Percentiles rank a stretch among this genome's conserved stretches.
These are phyloP conservation scores for Lentinula edodes DNA, from an alignment of 768 basidiomycete species.

Conservation along the genomic window DNA sequence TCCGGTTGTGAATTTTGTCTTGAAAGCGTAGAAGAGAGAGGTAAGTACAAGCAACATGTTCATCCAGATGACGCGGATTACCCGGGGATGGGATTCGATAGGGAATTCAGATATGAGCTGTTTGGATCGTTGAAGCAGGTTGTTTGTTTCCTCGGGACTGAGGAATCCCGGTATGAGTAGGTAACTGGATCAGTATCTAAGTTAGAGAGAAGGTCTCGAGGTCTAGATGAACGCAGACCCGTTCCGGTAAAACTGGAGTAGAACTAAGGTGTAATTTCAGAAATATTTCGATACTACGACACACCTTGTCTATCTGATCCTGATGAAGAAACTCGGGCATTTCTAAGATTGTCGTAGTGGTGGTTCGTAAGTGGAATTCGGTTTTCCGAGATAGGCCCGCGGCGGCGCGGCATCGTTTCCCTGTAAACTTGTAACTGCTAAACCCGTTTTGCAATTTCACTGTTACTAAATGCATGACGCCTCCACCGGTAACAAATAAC, in stretches of 20 bases:
- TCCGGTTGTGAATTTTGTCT: conserved; percentile 90
- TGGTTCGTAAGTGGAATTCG: not conserved
- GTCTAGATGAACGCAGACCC: conserved; percentile 36
- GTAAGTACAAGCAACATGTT: not conserved
- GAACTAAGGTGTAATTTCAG: not conserved
- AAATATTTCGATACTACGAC: conserved; percentile 6
- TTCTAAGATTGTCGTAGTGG: not conserved
- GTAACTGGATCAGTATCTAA: conserved; percentile 45
- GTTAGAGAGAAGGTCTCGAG: not conserved
- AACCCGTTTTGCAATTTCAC: too few relatives aligned
- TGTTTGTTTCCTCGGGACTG: conserved; percentile 44
- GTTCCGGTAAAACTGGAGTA: conserved; percentile 46
- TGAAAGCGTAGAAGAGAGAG: not conserved
- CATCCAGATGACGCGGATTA: conserved; percentile 25
- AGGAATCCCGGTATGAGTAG: conserved; percentile 76
- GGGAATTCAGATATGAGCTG: conserved; percentile 75
- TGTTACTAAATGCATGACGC: too few relatives aligned
- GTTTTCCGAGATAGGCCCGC: too few relatives aligned
- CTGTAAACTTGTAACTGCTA: too few relatives aligned
- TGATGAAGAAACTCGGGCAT: conserved; percentile 47
- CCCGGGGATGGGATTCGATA: conserved; percentile 75
- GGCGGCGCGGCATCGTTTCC: too few relatives aligned
- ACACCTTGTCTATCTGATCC: conserved; percentile 54
- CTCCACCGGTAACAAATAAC: too few relatives aligned
- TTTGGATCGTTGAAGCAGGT: conserved; percentile 66